These are phyloP conservation scores for Paraphoma sp. DNA, from an alignment of 2,329 filamentous ascomycete species.

Conservation along the genomic window DNA sequence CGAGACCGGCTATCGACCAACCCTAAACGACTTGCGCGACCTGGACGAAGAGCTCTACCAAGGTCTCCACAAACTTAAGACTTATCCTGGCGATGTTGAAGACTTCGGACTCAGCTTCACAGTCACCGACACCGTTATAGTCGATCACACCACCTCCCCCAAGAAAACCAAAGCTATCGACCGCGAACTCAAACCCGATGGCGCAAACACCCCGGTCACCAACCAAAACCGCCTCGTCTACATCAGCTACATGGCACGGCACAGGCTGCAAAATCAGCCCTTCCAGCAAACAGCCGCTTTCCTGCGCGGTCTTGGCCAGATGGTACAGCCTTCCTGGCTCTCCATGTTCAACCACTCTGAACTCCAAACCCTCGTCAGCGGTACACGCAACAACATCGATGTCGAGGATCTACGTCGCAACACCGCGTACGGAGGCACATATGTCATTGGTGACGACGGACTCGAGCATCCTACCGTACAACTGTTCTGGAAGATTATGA, in stretches of 20 bases:
- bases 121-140: conserved; percentile 71
- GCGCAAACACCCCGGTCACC: conserved; percentile 79
- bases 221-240: conserved; percentile 95
- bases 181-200: conserved; percentile 76
- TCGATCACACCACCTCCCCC: conserved; percentile 37
- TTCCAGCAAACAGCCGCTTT: conserved; percentile 85
- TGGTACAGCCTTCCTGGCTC: conserved; percentile 91
- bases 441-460: conserved; percentile 86
- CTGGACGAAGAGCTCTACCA: conserved; percentile 91
- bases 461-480: conserved; percentile 84
- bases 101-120: conserved; percentile 89
- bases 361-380: conserved; percentile 89
- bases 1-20: conserved; percentile 81
- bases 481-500: conserved; percentile 92
- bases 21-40: conserved; percentile 90
- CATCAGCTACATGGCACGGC: conserved; percentile 87
- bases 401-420: conserved; percentile 83
- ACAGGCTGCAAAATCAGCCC: conserved; percentile 83
- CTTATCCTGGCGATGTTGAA: conserved; percentile 79
- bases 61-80: conserved; percentile 82
- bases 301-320: conserved; percentile 80
- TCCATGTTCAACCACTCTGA: conserved; percentile 99
- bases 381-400: conserved; percentile 84
- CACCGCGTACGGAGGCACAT: conserved; percentile 87
- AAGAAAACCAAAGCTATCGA: conserved; percentile 67